phyloP scores from a whole-genome alignment of 2,329 filamentous ascomycete species.

The Aspergillus thermomutatus region DNA sequence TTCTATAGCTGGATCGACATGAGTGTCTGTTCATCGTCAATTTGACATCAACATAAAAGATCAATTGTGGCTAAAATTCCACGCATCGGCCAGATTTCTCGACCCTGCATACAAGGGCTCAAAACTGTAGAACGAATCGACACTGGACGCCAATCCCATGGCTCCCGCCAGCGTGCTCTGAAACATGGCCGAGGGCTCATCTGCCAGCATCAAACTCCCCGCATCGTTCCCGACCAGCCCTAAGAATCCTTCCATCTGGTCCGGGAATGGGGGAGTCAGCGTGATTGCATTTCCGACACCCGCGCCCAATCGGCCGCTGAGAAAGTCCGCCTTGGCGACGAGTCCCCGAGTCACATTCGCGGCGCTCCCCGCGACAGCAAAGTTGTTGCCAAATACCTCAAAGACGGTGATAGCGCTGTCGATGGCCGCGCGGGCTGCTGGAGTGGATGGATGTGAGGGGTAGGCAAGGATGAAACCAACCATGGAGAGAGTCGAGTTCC shows the following conservation, averaged over 20 bases:
- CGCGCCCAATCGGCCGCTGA: background rate
- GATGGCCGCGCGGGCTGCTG: slow-evolving; percentile 32
- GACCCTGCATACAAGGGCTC: slow-evolving; percentile 6
- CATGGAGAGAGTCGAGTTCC: slow-evolving; percentile 41
- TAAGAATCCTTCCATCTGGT: background rate
- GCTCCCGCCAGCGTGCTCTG: slow-evolving; percentile 2
- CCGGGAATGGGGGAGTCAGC: background rate
- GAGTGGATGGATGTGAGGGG: slow-evolving; percentile 27
- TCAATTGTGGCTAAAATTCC: background rate
- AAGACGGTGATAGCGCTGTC: slow-evolving; percentile 35
- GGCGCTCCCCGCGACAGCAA: slow-evolving; percentile 33
- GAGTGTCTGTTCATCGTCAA: too few species aligned
- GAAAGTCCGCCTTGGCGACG: slow-evolving; percentile 26
- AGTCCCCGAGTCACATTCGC: slow-evolving; percentile 31
- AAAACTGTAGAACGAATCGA: slow-evolving; percentile 3
- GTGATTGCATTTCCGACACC: background rate
- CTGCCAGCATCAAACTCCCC: background rate
- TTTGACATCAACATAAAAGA: slow-evolving; percentile 5
- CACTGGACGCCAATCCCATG: slow-evolving; percentile 5
- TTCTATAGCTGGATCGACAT: too few species aligned
- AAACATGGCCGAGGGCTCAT: background rate
- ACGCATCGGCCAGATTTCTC: slow-evolving; percentile 1
- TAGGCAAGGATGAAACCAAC: slow-evolving; percentile 42
- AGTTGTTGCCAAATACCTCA: slow-evolving; percentile 34
- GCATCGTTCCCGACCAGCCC: background rate